Evolutionary conservation across 768 basidiomycete genomes (phyloP).

Genomic region (Russula earlei): DNA sequence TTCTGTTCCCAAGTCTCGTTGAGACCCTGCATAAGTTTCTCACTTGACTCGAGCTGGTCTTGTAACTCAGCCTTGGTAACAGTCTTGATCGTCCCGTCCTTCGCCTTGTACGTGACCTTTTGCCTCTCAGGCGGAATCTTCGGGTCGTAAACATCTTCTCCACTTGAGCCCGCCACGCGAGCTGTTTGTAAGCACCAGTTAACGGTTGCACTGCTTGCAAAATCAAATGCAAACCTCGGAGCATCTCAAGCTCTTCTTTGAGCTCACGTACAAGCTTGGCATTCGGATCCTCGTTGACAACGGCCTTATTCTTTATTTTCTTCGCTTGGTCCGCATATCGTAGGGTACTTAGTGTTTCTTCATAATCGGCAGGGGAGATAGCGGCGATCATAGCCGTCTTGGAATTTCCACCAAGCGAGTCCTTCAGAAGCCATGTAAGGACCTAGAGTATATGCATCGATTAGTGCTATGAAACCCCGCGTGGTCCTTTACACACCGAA

Average conservation of each 20-base stretch:
- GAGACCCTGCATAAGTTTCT: slow-evolving; percentile 88
- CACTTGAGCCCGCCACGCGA: slow-evolving; percentile 58
- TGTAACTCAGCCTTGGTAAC: slow-evolving; percentile 96
- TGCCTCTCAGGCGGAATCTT: slow-evolving; percentile 88
- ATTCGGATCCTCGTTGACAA: slow-evolving; percentile 99
- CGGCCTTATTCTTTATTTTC: slow-evolving; percentile 99
- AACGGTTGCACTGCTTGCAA: slow-evolving; percentile 9
- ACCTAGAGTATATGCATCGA: slow-evolving; percentile 40
- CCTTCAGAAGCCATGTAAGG: slow-evolving; percentile 96
- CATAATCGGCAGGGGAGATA: slow-evolving; percentile 96
- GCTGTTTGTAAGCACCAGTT: slow-evolving; percentile 32
- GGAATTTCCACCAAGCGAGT: slow-evolving; percentile 92
- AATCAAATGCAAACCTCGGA: slow-evolving; percentile 50
- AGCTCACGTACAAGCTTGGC: slow-evolving; percentile 97
- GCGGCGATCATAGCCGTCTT: slow-evolving; percentile 99
- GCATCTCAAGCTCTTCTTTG: slow-evolving; percentile 93
- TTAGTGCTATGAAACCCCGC: neutral
- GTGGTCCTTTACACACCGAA: slow-evolving; percentile 48
- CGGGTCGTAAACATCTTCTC: slow-evolving; percentile 78
- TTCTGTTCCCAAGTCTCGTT: slow-evolving; percentile 98
- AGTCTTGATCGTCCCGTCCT: slow-evolving; percentile 88
- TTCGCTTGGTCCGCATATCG: slow-evolving; percentile 98
- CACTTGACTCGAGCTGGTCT: slow-evolving; percentile 91
- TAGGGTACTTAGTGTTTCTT: slow-evolving; percentile 92
- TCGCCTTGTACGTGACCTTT: slow-evolving; percentile 88